Evolutionary conservation across 2,329 filamentous ascomycete genomes (phyloP).

Genomic region (Drechmeria coniospora): DNA sequence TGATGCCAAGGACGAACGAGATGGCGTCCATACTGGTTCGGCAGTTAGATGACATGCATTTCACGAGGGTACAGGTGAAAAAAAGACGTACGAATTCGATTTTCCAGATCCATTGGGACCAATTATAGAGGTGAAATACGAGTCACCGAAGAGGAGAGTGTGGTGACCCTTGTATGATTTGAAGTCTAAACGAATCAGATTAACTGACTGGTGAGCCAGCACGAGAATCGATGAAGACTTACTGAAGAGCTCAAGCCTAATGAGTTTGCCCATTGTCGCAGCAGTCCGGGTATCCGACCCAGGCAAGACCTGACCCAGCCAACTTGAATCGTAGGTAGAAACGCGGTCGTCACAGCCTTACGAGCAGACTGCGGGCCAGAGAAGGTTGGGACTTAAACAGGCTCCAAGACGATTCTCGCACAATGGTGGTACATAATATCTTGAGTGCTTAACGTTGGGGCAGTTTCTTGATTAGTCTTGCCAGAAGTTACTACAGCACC

Average conservation of each 20-base stretch:
- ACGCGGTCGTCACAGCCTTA: no score
- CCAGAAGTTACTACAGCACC: no score
- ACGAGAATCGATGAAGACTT: slow-evolving; percentile 18
- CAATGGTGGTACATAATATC: no score
- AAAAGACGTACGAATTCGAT: slow-evolving; percentile 69
- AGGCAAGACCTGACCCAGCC: no score
- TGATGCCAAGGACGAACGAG: slow-evolving; percentile 95
- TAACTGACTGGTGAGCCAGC: slow-evolving; percentile 2
- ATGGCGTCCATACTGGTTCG: slow-evolving; percentile 83
- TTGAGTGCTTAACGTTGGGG: no score
- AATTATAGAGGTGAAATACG: slow-evolving; percentile 98
- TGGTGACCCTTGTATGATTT: slow-evolving; percentile 99
- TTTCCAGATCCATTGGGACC: slow-evolving; percentile 99
- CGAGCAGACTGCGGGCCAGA: no score
- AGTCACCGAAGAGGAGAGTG: slow-evolving; percentile 85
- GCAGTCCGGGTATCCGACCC: no score
- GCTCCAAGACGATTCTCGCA: no score
- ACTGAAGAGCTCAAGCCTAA: slow-evolving; percentile 90
- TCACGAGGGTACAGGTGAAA: background rate
- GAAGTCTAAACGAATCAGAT: slow-evolving; percentile 51
- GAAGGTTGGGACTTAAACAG: no score
- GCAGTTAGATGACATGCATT: slow-evolving; percentile 2
- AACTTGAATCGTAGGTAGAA: no score
- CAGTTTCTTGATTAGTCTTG: no score
- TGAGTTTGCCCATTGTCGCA: slow-evolving; percentile 80